Conservation (phyloP, 176 grass and related monocot species). For the Bonia amplexicaulis region DNA sequence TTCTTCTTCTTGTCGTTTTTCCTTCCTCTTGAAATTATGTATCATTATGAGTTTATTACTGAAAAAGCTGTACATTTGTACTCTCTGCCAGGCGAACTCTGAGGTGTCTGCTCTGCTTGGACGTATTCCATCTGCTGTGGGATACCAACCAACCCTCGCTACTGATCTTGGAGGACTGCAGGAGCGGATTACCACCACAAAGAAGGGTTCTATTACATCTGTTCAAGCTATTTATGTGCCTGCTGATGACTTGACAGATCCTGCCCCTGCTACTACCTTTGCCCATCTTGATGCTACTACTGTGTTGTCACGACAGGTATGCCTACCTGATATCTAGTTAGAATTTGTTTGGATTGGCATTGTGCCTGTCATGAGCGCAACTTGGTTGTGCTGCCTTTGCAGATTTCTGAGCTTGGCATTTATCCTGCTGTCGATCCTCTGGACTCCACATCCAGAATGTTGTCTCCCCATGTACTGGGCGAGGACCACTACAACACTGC, state of each 20-base stretch:
- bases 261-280: constrained; percentile 91
- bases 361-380: constrained; percentile 13
- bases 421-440: constrained; percentile 91
- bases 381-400: constrained; percentile 6
- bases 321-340: not conserved
- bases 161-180: constrained; percentile 96
- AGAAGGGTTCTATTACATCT: constrained; percentile 95
- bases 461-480: constrained; percentile 90
- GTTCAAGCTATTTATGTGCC: constrained; percentile 98
- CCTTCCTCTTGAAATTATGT: not conserved
- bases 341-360: not conserved
- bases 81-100: constrained; percentile 71
- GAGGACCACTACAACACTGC: constrained; percentile 91
- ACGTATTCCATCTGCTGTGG: constrained; percentile 93
- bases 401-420: constrained; percentile 97
- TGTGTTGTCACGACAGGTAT: constrained; percentile 87
- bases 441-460: constrained; percentile 94
- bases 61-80: constrained; percentile 17
- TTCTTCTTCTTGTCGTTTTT: not conserved
- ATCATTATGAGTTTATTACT: not conserved
- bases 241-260: constrained; percentile 98
- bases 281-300: constrained; percentile 99
- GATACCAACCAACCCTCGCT: constrained; percentile 95
- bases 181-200: constrained; percentile 93
- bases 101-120: constrained; percentile 98